phyloP scores from a whole-genome alignment of 176 grass and related monocot genomes.

The Oryza longistaminata region DNA sequence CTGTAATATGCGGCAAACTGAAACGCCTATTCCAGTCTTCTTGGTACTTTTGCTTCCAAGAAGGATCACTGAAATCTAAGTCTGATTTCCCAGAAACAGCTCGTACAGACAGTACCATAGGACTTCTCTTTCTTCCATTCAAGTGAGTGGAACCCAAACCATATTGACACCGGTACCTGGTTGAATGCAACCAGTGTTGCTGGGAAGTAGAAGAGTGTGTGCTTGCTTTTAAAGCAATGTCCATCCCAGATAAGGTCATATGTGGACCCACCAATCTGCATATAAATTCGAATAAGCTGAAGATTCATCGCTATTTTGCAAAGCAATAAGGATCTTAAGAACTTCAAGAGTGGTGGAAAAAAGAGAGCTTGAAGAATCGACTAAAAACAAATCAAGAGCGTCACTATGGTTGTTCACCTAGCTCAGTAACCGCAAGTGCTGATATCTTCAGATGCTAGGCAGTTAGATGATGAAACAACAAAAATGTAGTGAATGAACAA shows the following conservation, averaged over 20 bases:
- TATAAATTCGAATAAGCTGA: slow-evolving; percentile 9
- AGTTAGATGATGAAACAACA: not conserved
- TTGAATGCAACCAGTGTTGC: slow-evolving; percentile 7
- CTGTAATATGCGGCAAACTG: slow-evolving; percentile 78
- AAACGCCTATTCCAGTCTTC: slow-evolving; percentile 77
- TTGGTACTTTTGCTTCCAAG: slow-evolving; percentile 72
- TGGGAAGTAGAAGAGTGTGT: slow-evolving; percentile 5
- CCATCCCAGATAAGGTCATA: slow-evolving; percentile 45
- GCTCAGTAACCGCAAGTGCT: not conserved
- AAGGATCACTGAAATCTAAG: slow-evolving; percentile 67
- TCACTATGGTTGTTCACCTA: not conserved
- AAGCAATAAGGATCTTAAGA: not conserved
- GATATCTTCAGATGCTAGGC: not conserved
- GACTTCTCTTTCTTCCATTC: slow-evolving; percentile 30
- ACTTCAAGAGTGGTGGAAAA: not conserved
- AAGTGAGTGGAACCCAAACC: slow-evolving; percentile 38
- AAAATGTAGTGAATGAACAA: not conserved
- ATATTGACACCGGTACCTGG: slow-evolving; percentile 3
- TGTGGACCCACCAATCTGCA: slow-evolving; percentile 5
- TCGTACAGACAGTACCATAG: slow-evolving; percentile 22
- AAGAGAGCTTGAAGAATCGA: not conserved
- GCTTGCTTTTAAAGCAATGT: slow-evolving; percentile 46
- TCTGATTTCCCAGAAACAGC: slow-evolving; percentile 45
- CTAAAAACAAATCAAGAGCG: not conserved
- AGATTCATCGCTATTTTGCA: not conserved